Conservation (phyloP, 2,329 filamentous ascomycete species). For the Fusarium oxysporum region DNA sequence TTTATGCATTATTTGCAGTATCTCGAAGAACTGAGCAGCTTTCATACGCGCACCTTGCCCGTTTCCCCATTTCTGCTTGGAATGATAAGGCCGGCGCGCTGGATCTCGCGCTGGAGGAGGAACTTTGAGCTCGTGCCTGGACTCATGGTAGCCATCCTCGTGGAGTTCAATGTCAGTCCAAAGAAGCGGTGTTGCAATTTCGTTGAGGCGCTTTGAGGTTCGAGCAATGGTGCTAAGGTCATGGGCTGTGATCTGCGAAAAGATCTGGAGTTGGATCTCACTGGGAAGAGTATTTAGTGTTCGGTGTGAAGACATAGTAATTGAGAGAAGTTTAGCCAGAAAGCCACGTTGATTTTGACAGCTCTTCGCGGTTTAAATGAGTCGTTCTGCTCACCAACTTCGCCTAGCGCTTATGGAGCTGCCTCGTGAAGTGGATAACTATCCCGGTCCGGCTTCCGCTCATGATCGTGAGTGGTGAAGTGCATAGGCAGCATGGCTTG, state of each 20-base stretch:
- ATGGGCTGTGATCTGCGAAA: neutral
- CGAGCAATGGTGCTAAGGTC: neutral
- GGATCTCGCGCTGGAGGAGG: constrained; percentile 13
- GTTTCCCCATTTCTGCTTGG: neutral
- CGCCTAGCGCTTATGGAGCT: neutral
- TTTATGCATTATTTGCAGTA: neutral
- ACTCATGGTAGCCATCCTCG: constrained; percentile 12
- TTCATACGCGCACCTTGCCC: neutral
- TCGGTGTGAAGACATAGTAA: neutral
- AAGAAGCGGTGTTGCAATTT: constrained; percentile 4
- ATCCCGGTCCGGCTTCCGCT: neutral
- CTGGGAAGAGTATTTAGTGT: neutral
- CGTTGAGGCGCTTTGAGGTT: constrained; percentile 12
- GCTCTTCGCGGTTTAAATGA: neutral
- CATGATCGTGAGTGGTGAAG: neutral
- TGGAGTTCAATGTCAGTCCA: constrained; percentile 37
- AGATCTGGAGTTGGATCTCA: constrained; percentile 10
- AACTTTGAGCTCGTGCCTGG: neutral
- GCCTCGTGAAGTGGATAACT: neutral
- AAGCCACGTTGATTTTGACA: neutral
- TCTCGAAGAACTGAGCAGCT: constrained; percentile 5
- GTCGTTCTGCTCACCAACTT: neutral
- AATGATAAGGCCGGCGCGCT: neutral
- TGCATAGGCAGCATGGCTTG: neutral
- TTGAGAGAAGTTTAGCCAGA: fast-evolving